A percentile compares a stretch with the other conserved stretches of the same genome.
These are phyloP conservation scores for Aureobasidium lini DNA, from an alignment of 2,329 filamentous ascomycete species.

Conservation along the genomic window DNA sequence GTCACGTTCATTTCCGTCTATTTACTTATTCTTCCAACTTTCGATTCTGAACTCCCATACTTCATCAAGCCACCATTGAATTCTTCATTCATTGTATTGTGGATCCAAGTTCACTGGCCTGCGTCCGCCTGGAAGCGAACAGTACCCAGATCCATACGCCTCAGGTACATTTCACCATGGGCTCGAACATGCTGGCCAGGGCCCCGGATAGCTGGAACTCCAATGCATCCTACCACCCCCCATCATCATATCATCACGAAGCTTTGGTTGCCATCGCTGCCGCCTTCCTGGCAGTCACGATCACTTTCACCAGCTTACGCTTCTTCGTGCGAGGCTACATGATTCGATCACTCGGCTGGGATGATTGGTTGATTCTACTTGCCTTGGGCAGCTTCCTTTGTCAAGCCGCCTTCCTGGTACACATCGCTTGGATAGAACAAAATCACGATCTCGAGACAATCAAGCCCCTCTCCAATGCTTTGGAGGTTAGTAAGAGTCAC, in stretches of 20 bases:
- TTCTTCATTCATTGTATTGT: neutral
- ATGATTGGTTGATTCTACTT: slow-evolving; percentile 35
- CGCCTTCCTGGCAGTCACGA: slow-evolving; percentile 30
- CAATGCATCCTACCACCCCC: neutral
- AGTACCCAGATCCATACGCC: neutral
- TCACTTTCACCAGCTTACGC: slow-evolving; percentile 32
- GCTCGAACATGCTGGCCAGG: neutral
- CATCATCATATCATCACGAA: neutral
- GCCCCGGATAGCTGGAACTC: neutral
- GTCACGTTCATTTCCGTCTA: neutral
- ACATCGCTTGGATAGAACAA: slow-evolving; percentile 10
- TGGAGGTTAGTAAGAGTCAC: neutral
- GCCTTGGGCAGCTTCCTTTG: slow-evolving; percentile 29
- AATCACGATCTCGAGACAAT: neutral
- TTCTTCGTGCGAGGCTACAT: slow-evolving; percentile 34
- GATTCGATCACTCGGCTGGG: slow-evolving; percentile 36
- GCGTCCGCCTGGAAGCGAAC: neutral
- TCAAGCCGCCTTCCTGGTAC: slow-evolving; percentile 22
- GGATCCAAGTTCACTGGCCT: too few species aligned
- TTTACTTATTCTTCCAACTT: neutral
- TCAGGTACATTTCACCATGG: neutral
- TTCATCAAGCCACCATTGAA: neutral
- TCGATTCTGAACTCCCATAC: too few species aligned
- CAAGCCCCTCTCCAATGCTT: neutral
- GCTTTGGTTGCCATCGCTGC: neutral